Evolutionary conservation across 225 moss, liverwort and hornwort species (phyloP), one percentile per base, ranked within the genome.

Genomic region (Antitrichia curtipendula): DNA sequence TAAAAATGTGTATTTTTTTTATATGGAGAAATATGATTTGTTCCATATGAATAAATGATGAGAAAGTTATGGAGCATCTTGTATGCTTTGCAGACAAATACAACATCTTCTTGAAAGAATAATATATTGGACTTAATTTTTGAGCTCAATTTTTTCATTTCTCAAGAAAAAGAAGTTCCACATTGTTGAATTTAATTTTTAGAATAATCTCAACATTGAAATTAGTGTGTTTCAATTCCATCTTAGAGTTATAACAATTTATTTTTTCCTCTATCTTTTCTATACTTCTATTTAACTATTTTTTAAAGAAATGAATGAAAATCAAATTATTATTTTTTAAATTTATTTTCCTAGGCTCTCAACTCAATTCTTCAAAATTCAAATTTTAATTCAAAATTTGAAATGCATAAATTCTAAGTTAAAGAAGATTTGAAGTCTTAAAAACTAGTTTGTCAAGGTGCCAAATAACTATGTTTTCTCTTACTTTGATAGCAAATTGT

Each of bases 381-480:
- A 2, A 40, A 3, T 23, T 40, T 40, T 12, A 13, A 14, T 38
- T 68, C 7, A 13, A 68, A 40, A 40, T 24, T 0, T 10, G 0
- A 16, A n/a, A n/a, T n/a, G 7, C 66, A 66, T n/a, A n/a, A 22
- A 12, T 1, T 10, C 22, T 4, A 23, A 68, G 5, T 68, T 38
- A 4, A 45, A 23, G 4, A 38, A 13, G 13, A 7, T 38, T 38
- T 13, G 38, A 38, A 23, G n/a, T 23, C 23, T 68, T 38, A 22
- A 9, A 14, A 9, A 27, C 13, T 16, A 16, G 5, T 71, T 43
- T 16, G 1, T 43, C 0, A 1, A 1, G 0, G 2, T 41, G 12
- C 43, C 13, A 71, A 43, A 27, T 1, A 16, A 27, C 0, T 27
- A 43, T 16, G 1, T 27, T 25, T 41, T 43, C 7, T 27, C 6